These are phyloP conservation scores for Pyrenopolyporus hunteri DNA, from an alignment of 495 filamentous ascomycete genomes.

Conservation along the genomic window DNA sequence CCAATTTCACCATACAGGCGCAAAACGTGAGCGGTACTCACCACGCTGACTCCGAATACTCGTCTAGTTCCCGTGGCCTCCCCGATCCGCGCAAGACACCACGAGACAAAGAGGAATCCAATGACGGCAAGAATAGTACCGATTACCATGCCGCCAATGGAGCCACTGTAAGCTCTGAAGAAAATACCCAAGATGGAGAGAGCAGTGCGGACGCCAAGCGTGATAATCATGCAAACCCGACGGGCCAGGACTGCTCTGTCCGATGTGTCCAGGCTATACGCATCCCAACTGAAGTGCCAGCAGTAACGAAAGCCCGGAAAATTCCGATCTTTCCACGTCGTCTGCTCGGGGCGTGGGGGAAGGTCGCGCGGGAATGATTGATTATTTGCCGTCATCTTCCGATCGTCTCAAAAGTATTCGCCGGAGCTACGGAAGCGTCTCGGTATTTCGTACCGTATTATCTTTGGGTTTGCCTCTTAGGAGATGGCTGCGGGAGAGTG, in stretches of 20 bases:
- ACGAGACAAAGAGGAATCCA: conserved; percentile 31
- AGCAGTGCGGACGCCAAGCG: conserved; percentile 13
- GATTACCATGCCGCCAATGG: conserved; percentile 13
- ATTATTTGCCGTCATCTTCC: not conserved
- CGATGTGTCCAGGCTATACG: conserved; percentile 18
- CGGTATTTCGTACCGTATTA: not conserved
- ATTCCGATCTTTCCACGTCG: conserved; percentile 22
- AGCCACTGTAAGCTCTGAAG: conserved; percentile 11
- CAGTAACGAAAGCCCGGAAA: conserved; percentile 24
- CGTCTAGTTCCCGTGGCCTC: conserved; percentile 23
- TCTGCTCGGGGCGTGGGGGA: conserved; percentile 17
- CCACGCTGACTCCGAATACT: conserved; percentile 16
- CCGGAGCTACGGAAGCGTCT: not conserved
- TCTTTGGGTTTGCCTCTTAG: too few relatives aligned
- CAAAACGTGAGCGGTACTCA: conserved; percentile 7
- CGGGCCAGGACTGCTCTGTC: conserved; percentile 12
- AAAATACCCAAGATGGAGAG: conserved; percentile 16
- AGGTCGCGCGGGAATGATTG: conserved; percentile 17
- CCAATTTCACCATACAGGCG: not conserved
- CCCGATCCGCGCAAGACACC: conserved; percentile 31
- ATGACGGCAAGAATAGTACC: conserved; percentile 22
- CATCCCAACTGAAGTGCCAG: conserved; percentile 32
- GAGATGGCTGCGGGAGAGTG: not conserved
- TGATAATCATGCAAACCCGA: conserved; percentile 27
- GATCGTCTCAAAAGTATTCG: not conserved